Conservation (phyloP, 1,284 basidiomycete species). For the Wolfiporia cocos region DNA sequence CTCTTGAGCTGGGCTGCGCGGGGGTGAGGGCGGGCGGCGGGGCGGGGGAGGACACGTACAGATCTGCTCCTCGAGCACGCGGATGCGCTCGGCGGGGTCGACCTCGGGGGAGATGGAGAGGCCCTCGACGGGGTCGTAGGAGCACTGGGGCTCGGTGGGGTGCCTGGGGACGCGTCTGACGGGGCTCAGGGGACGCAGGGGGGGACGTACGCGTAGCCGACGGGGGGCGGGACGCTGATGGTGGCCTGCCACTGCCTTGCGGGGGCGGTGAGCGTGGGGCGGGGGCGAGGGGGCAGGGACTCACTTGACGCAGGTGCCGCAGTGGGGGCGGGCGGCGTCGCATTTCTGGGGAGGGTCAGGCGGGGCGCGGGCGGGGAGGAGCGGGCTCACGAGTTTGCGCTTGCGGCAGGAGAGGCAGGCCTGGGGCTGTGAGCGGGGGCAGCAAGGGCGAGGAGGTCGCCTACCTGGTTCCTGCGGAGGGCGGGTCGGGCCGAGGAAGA, state of each 20-base stretch:
- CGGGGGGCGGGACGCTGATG: conserved; percentile 71
- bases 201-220: conserved; percentile 65
- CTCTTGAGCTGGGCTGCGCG: conserved; percentile 54
- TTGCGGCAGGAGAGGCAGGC: conserved; percentile 77
- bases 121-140: conserved; percentile 80
- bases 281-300: conserved; percentile 20
- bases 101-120: conserved; percentile 65
- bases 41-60: conserved; percentile 33
- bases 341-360: conserved; percentile 54
- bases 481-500: conserved; percentile 45
- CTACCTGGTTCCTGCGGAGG: conserved; percentile 73
- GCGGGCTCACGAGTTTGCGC: conserved; percentile 61
- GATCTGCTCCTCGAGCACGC: conserved; percentile 71
- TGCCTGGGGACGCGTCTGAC: conserved; percentile 57
- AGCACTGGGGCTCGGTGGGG: conserved; percentile 73
- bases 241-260: conserved; percentile 69
- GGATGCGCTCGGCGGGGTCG: conserved; percentile 70
- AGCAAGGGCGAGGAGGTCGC: conserved; percentile 12
- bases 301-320: conserved; percentile 75
- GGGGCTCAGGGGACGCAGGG: no score
- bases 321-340: conserved; percentile 76
- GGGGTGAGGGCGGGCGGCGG: neutral
- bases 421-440: no score
- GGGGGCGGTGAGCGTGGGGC: conserved; percentile 8
- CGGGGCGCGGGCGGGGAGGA: conserved; percentile 5